A percentile compares a stretch with the other conserved stretches of the same genome.
These are phyloP conservation scores for Eremothecium coryli DNA, from an alignment of 1,139 yeast genomes.

Conservation along the genomic window DNA sequence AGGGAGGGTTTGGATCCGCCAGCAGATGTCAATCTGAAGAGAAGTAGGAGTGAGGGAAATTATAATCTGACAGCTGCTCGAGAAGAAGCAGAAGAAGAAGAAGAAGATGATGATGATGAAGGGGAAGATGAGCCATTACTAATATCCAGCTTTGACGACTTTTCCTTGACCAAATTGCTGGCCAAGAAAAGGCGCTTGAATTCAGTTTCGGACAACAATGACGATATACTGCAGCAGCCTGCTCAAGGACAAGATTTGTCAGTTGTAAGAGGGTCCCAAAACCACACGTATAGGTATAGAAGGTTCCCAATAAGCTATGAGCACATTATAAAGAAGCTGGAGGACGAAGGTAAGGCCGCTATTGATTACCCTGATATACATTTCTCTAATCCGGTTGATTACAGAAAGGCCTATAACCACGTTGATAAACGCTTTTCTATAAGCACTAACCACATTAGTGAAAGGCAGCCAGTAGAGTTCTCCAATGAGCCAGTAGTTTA, in stretches of 20 bases:
- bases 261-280: too few species aligned
- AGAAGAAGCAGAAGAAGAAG: too few species aligned
- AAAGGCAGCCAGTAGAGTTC: slow-evolving; percentile 23
- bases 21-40: too few species aligned
- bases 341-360: slow-evolving; percentile 39
- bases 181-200: too few species aligned
- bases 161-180: slow-evolving; percentile 19
- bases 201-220: too few species aligned
- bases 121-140: slow-evolving; percentile 7
- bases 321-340: slow-evolving; percentile 30
- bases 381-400: slow-evolving; percentile 45
- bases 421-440: slow-evolving; percentile 54
- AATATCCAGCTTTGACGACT: slow-evolving; percentile 10
- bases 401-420: slow-evolving; percentile 44
- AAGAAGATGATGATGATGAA: too few species aligned
- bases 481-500: slow-evolving; percentile 13
- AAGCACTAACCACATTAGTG: slow-evolving; percentile 23
- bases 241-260: too few species aligned
- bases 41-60: too few species aligned
- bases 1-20: too few species aligned
- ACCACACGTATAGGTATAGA: slow-evolving; percentile 9
- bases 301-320: slow-evolving; percentile 10
- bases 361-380: slow-evolving; percentile 55
- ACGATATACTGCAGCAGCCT: too few species aligned
- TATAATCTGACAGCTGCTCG: too few species aligned